Base-by-base conservation (phyloP, 257 asterid genomes). In the Gentiana macrophylla region DNA sequence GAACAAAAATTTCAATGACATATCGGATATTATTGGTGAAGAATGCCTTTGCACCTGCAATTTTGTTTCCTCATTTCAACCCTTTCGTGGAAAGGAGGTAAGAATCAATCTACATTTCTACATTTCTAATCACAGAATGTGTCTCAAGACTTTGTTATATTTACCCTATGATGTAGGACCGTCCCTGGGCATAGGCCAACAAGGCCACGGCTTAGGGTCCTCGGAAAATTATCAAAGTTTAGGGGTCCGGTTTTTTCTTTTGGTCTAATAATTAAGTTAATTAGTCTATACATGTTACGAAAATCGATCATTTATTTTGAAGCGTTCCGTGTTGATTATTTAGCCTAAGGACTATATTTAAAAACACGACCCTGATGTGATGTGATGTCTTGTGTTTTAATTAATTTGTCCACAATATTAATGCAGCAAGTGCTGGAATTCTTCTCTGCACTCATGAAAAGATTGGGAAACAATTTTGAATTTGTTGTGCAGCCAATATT, bases 1-100 rank as follows among this genome's bases (percentile, higher is more conserved):
- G 68, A 77, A 81, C 33, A 76, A 68, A 51, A 69, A 79, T 53
- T 57, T 61, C 5, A n/a, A 37, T 12, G 72, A 74, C 62, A 35
- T 87, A 13, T 79, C 86, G 6, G 89, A 87, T 66, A 43, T 80
- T 8, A 78, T 81, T 35, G 83, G 86, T 12, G 94, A 87, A 60
- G 94, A 81, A 70, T 87, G 96, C 65, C 65, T 53, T 13, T 82
- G 91, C 55, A 57, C 71, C 60, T 84, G 85, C 53, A 86, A 84
- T 59, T 77, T 86, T 5, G 72, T 74, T 45, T 74, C 83, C 1
- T 35, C 76, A 0, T 69, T 69, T 59, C 80, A 67, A 49, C 86
- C 80, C 55, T 76, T 77, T 53, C 76, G 65, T 10, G 95, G 95
- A 12, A 86, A 84, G 79, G 74, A 81, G 94, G 94, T 81, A 68